Base-by-base conservation (phyloP, 2,329 filamentous ascomycete species). In the Leptographium wingfieldii region DNA sequence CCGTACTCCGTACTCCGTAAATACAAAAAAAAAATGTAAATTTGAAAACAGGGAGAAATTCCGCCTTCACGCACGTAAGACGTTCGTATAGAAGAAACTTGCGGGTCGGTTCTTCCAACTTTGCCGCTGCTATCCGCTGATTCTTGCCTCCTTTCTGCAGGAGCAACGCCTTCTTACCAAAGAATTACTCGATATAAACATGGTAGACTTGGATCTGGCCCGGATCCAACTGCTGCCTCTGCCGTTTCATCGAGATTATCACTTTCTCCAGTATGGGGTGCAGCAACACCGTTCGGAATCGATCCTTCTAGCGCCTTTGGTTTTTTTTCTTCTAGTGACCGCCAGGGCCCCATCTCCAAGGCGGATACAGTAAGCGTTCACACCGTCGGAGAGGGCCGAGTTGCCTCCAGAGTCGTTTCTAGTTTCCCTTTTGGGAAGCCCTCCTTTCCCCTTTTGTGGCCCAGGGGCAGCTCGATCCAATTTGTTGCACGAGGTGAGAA, bases 131-230 rank as follows among this genome's bases (percentile, higher is more conserved):
- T 27, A 9, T 16, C 49, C 25, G 22, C 46, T 25, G 16, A 16
- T 27, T 27, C 10, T 25, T 22, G 19, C 16, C 12, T 35, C n/a
- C 19, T 56, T 31, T 25, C 35, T 40, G 5, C 55, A 29, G 27
- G 10, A n/a, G 55, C 55, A 14, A n/a, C 43, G 43, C 29, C 6
- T 31, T 22, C 16, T 56, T 57, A 51, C 29, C 22, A 51, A 57
- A 57, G 29, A n/a, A 52, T 57, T 57, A 57, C 56, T 57, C 56
- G 56, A 57, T 57, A 56, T 35, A 19, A 22, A 31, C 52, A 14
- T 55, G 19, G 52, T 19, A 33, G 7, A 9, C 5, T 5, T 22
- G 19, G 16, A 27, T 49, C 46, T 49, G 46, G 49, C 27, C 25
- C 22, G 12, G 5, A 3, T 14, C 35, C 12, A 43, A 43, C 40